Conservation (phyloP, 148 eudicot genomes). For the Tetragonia tetragonoides region DNA sequence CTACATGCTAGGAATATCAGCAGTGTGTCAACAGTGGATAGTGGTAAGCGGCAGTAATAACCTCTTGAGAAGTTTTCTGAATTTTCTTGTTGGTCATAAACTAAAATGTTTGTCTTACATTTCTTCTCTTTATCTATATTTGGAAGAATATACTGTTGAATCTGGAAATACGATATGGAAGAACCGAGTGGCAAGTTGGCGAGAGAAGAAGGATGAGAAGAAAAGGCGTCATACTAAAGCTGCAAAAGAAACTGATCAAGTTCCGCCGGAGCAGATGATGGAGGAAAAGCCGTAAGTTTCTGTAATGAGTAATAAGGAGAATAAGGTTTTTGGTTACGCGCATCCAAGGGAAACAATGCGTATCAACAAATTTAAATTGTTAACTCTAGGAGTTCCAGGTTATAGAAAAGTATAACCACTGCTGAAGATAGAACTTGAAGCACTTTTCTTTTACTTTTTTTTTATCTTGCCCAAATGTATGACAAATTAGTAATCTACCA, state of each 20-base stretch:
- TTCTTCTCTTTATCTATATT: slow-evolving; percentile 5
- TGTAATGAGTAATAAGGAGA: too few relatives aligned
- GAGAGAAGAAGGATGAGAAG: slow-evolving; percentile 83
- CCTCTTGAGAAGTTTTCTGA: background rate
- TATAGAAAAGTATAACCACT: too few relatives aligned
- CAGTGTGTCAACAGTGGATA: slow-evolving; percentile 75
- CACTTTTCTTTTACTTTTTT: too few relatives aligned
- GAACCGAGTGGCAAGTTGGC: slow-evolving; percentile 93
- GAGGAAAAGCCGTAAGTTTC: slow-evolving; percentile 49
- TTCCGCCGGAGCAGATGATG: slow-evolving; percentile 75
- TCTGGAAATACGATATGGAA: slow-evolving; percentile 94
- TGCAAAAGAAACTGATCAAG: slow-evolving; percentile 48
- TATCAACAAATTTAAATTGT: too few relatives aligned
- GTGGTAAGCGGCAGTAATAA: slow-evolving; percentile 58
- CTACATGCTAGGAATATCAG: slow-evolving; percentile 82
- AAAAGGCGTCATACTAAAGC: slow-evolving; percentile 46
- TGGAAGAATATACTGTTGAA: slow-evolving; percentile 62
- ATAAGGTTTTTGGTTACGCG: too few relatives aligned
- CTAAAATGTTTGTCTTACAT: background rate
- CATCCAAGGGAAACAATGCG: too few relatives aligned
- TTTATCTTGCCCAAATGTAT: too few relatives aligned
- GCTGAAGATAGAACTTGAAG: too few relatives aligned
- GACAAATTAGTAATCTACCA: background rate
- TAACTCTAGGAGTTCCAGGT: too few relatives aligned
- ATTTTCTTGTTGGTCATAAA: background rate